Base-by-base conservation (phyloP, 2,329 filamentous ascomycete species). In the Claviceps sp. region DNA sequence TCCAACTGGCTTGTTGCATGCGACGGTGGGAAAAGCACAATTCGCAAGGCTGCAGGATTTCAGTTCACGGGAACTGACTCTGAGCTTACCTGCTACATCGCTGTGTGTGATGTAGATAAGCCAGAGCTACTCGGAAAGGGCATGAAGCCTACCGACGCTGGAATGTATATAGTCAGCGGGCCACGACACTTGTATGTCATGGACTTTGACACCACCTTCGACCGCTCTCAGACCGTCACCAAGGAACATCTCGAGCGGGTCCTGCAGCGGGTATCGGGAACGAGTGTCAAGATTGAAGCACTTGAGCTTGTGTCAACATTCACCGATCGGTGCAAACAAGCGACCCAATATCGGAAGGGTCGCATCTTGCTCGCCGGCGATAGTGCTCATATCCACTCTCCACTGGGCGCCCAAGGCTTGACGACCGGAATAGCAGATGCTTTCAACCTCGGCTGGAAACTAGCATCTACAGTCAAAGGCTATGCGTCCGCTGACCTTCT, bases 381-480 rank as follows among this genome's bases (percentile, higher is more conserved):
- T 51, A 72, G 73, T 9, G 72, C 71, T 14, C 74, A 77, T 53
- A 73, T 72, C 3, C 73, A 75, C 55, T 70, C 65, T 37, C 70
- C 71, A 3, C 67, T 71, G 3, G 74, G 72, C 2, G 74, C 70
- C 1, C 73, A 77, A 58, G 74, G 75, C 2, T 70, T 77, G 66
- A 77, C 77, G 53, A 72, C 72, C 0, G 73, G 74, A 0, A 66
- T 77, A 20, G 70, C 70, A 48, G 74, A 77, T 56, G 69, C 72
- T 1, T 67, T 73, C 38, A 76, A 76, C 41, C 60, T 77, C 4
- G 69, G 69, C n/a, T 77, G 74, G 72, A 77, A 76, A 55, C 62
- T 77, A 2, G 66, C 69, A 0, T 63, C 69, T 0, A 68, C 70
- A 0, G 54, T 75, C 3, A 54, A 59, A 14, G 47, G 13, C 13